A percentile compares a stretch with the other conserved stretches of the same genome.
These are phyloP conservation scores for Sporothrix protearum DNA, from an alignment of 2,329 filamentous ascomycete species.

Conservation along the genomic window DNA sequence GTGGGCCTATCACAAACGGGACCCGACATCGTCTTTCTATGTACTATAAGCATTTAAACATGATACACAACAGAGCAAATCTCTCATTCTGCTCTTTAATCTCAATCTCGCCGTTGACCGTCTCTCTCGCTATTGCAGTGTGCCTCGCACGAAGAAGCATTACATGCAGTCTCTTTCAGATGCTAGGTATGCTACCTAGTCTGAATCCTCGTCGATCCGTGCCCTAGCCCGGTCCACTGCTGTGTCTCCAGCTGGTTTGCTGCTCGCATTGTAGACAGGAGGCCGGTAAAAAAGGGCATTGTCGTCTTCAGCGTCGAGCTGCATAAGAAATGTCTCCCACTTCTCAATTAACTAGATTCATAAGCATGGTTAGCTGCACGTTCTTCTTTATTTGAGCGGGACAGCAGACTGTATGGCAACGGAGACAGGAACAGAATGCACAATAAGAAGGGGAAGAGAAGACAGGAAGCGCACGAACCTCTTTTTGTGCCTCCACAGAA, in stretches of 20 bases:
- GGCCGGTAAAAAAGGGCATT: conserved; percentile 64
- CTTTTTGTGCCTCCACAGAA: conserved; percentile 96
- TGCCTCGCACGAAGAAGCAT: neutral
- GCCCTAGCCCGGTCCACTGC: conserved; percentile 58
- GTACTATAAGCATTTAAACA: conserved; percentile 31
- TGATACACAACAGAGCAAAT: conserved; percentile 15
- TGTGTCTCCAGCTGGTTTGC: conserved; percentile 51
- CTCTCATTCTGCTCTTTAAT: neutral
- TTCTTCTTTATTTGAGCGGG: neutral
- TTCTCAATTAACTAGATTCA: conserved; percentile 66
- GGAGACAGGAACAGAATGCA: conserved; percentile 30
- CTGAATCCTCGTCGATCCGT: conserved; percentile 58
- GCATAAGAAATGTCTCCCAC: conserved; percentile 97
- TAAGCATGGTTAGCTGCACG: neutral
- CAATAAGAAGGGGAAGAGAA: no score
- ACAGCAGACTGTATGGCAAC: neutral
- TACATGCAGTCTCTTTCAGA: neutral
- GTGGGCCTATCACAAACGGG: neutral
- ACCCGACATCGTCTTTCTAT: conserved; percentile 27
- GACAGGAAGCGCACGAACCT: conserved; percentile 51
- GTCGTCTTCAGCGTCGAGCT: conserved; percentile 90
- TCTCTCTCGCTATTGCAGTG: neutral
- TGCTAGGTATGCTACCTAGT: conserved; percentile 38
- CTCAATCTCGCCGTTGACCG: neutral
- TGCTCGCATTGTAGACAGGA: conserved; percentile 51